Conservation (phyloP, 768 basidiomycete species). For the Lactarius deliciosus region DNA sequence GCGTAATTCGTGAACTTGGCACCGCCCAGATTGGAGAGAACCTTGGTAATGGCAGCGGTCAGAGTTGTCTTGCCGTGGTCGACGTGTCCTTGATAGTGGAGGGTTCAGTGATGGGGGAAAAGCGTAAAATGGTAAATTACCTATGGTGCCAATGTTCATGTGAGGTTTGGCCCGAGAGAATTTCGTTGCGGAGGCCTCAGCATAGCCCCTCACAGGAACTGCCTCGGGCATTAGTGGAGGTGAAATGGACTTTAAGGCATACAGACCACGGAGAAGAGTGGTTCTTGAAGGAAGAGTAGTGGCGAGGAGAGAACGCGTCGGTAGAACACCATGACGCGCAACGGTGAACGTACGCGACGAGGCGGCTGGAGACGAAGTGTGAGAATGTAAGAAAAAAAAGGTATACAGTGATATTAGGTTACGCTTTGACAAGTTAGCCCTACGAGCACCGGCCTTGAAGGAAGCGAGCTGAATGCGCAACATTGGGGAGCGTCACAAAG, state of each 20-base stretch:
- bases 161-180: constrained; percentile 82
- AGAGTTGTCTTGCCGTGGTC: constrained; percentile 99
- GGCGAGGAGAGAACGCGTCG: constrained; percentile 12
- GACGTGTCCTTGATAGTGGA: constrained; percentile 66
- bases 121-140: constrained; percentile 40
- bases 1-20: constrained; percentile 92
- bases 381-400: background rate
- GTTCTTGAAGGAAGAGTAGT: constrained; percentile 8
- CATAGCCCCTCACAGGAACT: constrained; percentile 70
- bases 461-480: constrained; percentile 24
- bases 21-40: constrained; percentile 73
- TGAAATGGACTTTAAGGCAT: background rate
- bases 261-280: constrained; percentile 14
- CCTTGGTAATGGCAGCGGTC: constrained; percentile 94
- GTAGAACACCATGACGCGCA: constrained; percentile 16
- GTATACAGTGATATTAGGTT: background rate
- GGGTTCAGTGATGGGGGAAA: background rate
- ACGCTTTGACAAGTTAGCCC: constrained; percentile 23
- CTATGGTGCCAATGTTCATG: constrained; percentile 95
- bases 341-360: constrained; percentile 21
- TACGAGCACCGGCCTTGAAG: constrained; percentile 25
- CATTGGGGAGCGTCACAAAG: constrained; percentile 11
- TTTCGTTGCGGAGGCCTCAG: constrained; percentile 53
- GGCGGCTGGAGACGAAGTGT: constrained; percentile 17
- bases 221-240: background rate